A percentile compares a stretch with the other conserved stretches of the same genome.
These are phyloP conservation scores for Ceratocystis eucalypticola DNA, from an alignment of 2,329 filamentous ascomycete species.

Conservation along the genomic window DNA sequence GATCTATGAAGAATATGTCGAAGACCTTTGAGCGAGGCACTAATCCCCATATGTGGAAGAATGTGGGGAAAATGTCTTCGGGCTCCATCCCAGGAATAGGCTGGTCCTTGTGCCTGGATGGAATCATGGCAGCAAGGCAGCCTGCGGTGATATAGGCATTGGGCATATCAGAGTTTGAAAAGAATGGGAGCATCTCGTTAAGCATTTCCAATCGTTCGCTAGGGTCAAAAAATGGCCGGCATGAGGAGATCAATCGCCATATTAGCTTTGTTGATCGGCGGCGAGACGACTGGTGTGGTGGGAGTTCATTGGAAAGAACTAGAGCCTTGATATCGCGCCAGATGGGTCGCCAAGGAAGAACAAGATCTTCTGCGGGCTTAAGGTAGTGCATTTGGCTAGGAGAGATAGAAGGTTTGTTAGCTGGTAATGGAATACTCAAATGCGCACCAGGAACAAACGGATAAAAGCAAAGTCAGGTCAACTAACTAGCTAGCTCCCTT, in stretches of 20 bases:
- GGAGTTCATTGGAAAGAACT: constrained; percentile 73
- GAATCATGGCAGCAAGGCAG: constrained; percentile 72
- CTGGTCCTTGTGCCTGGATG: constrained; percentile 63
- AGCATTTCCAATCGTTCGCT: constrained; percentile 69
- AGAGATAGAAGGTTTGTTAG: not conserved
- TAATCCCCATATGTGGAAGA: constrained; percentile 93
- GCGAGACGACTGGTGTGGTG: constrained; percentile 45
- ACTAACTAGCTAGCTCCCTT: not conserved
- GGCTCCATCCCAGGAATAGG: constrained; percentile 66
- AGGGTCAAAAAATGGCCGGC: constrained; percentile 86
- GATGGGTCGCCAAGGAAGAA: constrained; percentile 81
- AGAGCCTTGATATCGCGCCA: constrained; percentile 88
- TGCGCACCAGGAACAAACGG: not conserved
- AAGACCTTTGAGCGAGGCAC: constrained; percentile 79
- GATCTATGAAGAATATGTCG: constrained; percentile 77
- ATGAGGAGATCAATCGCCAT: constrained; percentile 79
- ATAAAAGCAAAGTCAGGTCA: not conserved
- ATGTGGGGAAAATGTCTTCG: constrained; percentile 76
- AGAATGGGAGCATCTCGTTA: constrained; percentile 70
- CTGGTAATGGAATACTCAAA: not conserved
- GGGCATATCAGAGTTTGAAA: constrained; percentile 84
- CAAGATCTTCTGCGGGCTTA: constrained; percentile 76
- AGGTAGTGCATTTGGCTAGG: constrained; percentile 53
- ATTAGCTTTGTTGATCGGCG: constrained; percentile 50
- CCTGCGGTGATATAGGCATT: constrained; percentile 89